phyloP scores from a whole-genome alignment of 768 basidiomycete species.

The Termitomyces sp. region DNA sequence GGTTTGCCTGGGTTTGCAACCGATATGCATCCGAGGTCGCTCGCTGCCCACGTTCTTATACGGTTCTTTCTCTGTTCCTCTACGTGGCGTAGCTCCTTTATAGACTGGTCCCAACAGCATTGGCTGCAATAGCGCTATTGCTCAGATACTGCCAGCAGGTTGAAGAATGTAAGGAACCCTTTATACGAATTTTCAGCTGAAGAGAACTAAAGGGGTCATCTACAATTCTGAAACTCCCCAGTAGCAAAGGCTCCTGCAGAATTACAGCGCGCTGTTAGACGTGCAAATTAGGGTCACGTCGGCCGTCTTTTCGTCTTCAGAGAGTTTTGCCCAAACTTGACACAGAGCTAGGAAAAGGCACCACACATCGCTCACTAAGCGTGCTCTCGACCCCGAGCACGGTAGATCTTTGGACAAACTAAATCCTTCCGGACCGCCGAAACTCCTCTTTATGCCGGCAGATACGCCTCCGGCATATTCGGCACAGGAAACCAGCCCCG shows the following conservation, averaged over 20 bases:
- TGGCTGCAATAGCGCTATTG: neutral
- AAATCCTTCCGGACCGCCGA: constrained; percentile 6
- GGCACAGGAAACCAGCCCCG: constrained; percentile 10
- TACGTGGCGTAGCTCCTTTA: neutral
- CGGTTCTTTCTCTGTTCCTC: neutral
- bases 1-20: neutral
- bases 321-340: neutral
- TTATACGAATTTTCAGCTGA: neutral
- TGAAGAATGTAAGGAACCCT: constrained; percentile 2
- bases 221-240: neutral
- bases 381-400: constrained; percentile 4
- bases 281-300: neutral
- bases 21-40: neutral
- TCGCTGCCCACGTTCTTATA: neutral
- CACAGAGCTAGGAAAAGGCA: neutral
- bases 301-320: neutral
- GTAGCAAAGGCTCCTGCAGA: neutral
- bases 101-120: no score
- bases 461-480: constrained; percentile 18
- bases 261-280: neutral
- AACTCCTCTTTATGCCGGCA: constrained; percentile 19
- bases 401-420: constrained; percentile 6
- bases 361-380: neutral
- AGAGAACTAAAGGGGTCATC: neutral
- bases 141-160: neutral